phyloP scores from a whole-genome alignment of 1,284 basidiomycete species.

The Sphaerobolus stellatus region DNA sequence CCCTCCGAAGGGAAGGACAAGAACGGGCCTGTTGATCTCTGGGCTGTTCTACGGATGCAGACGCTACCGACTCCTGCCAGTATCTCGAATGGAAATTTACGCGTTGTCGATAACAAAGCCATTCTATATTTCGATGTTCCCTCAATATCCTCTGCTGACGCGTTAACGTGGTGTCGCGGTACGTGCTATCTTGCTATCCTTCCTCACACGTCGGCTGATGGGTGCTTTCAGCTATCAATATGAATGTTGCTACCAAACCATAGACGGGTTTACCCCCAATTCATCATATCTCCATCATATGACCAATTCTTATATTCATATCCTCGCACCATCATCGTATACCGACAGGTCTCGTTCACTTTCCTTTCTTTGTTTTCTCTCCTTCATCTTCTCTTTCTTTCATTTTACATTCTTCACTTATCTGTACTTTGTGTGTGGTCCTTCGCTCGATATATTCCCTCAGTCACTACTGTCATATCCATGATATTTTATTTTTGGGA shows the following conservation, averaged over 20 bases:
- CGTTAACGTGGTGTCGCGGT: slow-evolving; percentile 90
- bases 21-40: slow-evolving; percentile 76
- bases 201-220: slow-evolving; percentile 12
- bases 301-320: too few species aligned
- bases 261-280: too few species aligned
- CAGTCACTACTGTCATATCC: too few species aligned
- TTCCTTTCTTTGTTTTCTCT: too few species aligned
- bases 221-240: slow-evolving; percentile 54
- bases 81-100: slow-evolving; percentile 82
- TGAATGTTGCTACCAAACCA: slow-evolving; percentile 58
- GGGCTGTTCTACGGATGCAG: slow-evolving; percentile 92
- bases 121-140: slow-evolving; percentile 91
- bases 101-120: slow-evolving; percentile 84
- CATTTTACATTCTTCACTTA: too few species aligned
- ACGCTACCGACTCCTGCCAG: slow-evolving; percentile 86
- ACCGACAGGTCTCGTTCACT: too few species aligned
- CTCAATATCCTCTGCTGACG: slow-evolving; percentile 76
- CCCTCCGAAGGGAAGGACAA: slow-evolving; percentile 74
- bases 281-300: too few species aligned
- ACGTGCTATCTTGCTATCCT: slow-evolving; percentile 23
- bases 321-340: too few species aligned
- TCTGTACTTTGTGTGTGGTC: too few species aligned
- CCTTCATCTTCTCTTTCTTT: too few species aligned
- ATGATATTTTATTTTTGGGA: too few species aligned
- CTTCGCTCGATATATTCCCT: too few species aligned